Conservation (phyloP, 192 early-diverging fungal genomes). For the Entomortierella lignicola region DNA sequence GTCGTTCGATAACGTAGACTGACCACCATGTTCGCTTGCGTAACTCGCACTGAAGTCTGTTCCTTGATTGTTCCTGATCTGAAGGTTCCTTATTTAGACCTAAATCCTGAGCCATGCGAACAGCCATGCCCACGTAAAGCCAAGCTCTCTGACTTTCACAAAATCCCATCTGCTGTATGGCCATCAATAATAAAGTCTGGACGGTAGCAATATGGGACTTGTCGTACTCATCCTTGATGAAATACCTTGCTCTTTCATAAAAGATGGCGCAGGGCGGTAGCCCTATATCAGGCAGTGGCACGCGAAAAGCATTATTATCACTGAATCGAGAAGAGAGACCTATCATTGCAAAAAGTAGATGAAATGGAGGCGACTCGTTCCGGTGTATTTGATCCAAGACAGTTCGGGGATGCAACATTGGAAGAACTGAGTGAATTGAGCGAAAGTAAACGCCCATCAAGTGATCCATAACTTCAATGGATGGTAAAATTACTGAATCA, state of each 20-base stretch:
- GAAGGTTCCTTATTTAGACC: constrained; percentile 76
- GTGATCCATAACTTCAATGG: constrained; percentile 65
- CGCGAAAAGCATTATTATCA: constrained; percentile 52
- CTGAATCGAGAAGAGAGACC: constrained; percentile 64
- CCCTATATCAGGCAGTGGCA: constrained; percentile 59
- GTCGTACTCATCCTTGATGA: constrained; percentile 77
- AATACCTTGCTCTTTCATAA: constrained; percentile 77
- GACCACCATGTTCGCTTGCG: constrained; percentile 82
- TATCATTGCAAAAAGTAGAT: constrained; percentile 66
- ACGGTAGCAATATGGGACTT: constrained; percentile 67
- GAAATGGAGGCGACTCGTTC: constrained; percentile 47
- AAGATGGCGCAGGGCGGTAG: constrained; percentile 55
- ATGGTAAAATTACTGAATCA: constrained; percentile 60
- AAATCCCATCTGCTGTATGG: constrained; percentile 79
- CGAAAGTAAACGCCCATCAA: constrained; percentile 74
- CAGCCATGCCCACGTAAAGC: constrained; percentile 76
- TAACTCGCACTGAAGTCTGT: constrained; percentile 61
- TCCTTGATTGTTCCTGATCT: constrained; percentile 61
- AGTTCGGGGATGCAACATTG: constrained; percentile 67
- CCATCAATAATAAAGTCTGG: constrained; percentile 72
- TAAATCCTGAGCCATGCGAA: constrained; percentile 77
- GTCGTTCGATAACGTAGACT: constrained; percentile 78
- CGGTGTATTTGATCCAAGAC: constrained; percentile 50
- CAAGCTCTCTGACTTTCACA: constrained; percentile 74
- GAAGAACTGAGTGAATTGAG: constrained; percentile 75